Base-by-base conservation (phyloP, 306 rosid species). In the Purshia tridentata region DNA sequence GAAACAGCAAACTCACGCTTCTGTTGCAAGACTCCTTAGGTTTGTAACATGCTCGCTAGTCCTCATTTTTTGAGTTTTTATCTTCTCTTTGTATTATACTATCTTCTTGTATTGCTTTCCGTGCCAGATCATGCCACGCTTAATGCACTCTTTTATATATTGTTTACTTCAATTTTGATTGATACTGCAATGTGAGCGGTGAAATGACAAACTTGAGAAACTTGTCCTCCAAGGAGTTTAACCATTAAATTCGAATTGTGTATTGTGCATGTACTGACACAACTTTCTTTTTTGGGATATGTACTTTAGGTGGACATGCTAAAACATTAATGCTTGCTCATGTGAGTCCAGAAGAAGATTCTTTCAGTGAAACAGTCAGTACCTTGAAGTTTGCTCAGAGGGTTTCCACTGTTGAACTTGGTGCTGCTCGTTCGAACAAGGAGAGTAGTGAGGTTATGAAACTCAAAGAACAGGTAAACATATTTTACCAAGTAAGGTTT, bases 271-370 rank as follows among this genome's bases (percentile, higher is more conserved):
- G 9, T 55, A 44, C 29, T 56, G 20, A 76, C n/a, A 35, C 53
- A 55, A 56, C 40, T 60, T 56, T 83, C 66, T 56, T 72, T 45
- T 19, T 67, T 79, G 39, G 67, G 77, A 68, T 47, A 73, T 82
- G 4, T 78, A 49, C 39, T 23, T 73, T 72, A 91, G 98, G 99
- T 78, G 96, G 97, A 60, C 92, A 91, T 79, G 99, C 99, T 23
- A 94, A 94, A 79, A 94, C 99, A 1, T 78, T 94, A 83, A 94
- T 94, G 99, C 83, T 94, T 79, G 99, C 97, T 54, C 99, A 94
- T 72, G 86, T 91, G 72, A 91, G 97, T 81, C 95, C 97, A 4
- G 97, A 94, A 76, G 93, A 90, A 46, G 91, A 94, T 69, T 94
- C 91, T 9, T 91, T 94, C 76, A 35, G 92, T 22, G 99, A 94